These are phyloP conservation scores for Cephaloascus albidus DNA, from an alignment of 805 yeast species.

Conservation along the genomic window DNA sequence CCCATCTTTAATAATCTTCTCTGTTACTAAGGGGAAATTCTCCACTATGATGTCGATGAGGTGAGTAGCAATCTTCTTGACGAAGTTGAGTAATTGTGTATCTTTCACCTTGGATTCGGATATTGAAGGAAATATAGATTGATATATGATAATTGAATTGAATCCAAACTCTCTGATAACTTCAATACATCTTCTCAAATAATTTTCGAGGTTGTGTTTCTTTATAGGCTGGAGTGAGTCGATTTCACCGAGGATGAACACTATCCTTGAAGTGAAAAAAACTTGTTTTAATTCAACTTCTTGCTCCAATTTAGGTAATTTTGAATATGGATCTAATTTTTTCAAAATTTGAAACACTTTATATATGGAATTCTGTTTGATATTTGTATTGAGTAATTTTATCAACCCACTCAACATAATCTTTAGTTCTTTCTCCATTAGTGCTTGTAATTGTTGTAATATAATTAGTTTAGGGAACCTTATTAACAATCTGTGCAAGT, in stretches of 20 bases:
- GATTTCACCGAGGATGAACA: conserved; percentile 56
- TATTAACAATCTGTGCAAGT: conserved; percentile 57
- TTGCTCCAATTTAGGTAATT: not conserved
- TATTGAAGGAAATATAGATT: conserved; percentile 43
- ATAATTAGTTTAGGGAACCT: conserved; percentile 57
- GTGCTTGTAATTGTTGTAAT: conserved; percentile 38
- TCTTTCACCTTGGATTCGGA: conserved; percentile 8
- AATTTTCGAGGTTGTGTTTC: conserved; percentile 44
- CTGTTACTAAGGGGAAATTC: conserved; percentile 23
- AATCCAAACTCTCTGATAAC: conserved; percentile 77
- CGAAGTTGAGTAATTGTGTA: conserved; percentile 25
- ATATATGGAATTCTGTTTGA: conserved; percentile 69
- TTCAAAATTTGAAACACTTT: conserved; percentile 71
- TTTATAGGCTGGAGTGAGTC: conserved; percentile 47
- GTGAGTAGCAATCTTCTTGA: conserved; percentile 18
- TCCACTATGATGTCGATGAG: conserved; percentile 17
- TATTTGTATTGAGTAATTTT: conserved; percentile 59
- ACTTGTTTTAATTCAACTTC: conserved; percentile 34
- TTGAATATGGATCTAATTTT: conserved; percentile 47
- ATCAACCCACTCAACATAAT: conserved; percentile 67
- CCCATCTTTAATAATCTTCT: conserved; percentile 43
- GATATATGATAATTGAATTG: conserved; percentile 59
- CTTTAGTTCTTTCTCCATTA: conserved; percentile 45
- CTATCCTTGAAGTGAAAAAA: conserved; percentile 58
- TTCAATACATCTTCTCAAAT: conserved; percentile 73